Evolutionary conservation across 495 filamentous ascomycete genomes (phyloP).

Genomic region (Glarea lozoyensis): DNA sequence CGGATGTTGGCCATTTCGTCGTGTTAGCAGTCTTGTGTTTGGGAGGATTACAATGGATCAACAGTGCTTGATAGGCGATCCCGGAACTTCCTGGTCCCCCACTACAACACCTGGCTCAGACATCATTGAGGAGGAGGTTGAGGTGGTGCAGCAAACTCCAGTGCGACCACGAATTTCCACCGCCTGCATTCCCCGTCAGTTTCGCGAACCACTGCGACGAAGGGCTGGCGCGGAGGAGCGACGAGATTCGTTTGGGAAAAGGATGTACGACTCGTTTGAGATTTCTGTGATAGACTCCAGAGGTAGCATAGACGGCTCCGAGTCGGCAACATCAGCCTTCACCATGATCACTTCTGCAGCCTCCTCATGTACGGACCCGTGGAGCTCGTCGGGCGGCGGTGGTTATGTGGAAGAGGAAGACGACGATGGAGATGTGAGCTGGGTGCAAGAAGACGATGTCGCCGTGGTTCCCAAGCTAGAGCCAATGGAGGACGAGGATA

Average conservation of each 20-base stretch:
- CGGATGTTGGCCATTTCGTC: no score
- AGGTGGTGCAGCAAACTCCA: constrained; percentile 9
- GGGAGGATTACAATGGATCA: neutral
- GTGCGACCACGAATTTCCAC: neutral
- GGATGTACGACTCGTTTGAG: constrained; percentile 10
- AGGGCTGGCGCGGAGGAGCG: constrained; percentile 8
- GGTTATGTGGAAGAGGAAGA: constrained; percentile 18
- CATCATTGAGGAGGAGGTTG: constrained; percentile 17
- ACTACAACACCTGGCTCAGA: constrained; percentile 10
- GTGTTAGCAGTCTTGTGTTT: neutral
- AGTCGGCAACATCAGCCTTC: constrained; percentile 10
- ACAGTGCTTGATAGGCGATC: neutral
- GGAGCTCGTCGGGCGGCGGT: constrained; percentile 14
- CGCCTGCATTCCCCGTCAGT: neutral
- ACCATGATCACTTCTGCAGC: constrained; percentile 18
- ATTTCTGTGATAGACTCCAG: constrained; percentile 8
- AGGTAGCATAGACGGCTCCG: constrained; percentile 15
- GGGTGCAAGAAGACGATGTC: constrained; percentile 14
- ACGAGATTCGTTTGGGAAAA: neutral
- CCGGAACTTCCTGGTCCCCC: constrained; percentile 8
- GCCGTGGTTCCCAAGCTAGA: constrained; percentile 16
- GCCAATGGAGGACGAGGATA: constrained; percentile 17
- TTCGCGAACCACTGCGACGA: constrained; percentile 7
- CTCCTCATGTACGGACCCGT: constrained; percentile 17
- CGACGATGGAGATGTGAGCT: constrained; percentile 8